These are phyloP conservation scores for Boeremia exigua DNA, from an alignment of 2,329 filamentous ascomycete species.

Conservation along the genomic window DNA sequence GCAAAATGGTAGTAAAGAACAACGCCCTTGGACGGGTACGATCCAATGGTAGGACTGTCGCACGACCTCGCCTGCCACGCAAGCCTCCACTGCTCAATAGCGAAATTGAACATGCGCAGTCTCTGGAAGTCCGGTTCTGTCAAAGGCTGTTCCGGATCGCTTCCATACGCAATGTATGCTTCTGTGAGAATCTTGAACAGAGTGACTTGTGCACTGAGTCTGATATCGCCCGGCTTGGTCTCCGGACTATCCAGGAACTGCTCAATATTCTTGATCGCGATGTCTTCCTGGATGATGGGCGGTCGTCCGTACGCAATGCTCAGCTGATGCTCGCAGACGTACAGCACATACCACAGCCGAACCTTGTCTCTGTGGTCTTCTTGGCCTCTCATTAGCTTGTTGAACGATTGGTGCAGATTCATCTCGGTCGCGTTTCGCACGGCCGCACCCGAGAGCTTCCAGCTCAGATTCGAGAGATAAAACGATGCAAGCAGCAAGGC, in stretches of 20 bases:
- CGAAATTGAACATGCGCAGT: slow-evolving; percentile 50
- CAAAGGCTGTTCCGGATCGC: slow-evolving; percentile 45
- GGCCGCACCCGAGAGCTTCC: slow-evolving; percentile 49
- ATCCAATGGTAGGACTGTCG: slow-evolving; percentile 36
- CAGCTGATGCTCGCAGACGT: slow-evolving; percentile 51
- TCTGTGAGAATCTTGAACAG: slow-evolving; percentile 44
- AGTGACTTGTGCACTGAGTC: slow-evolving; percentile 40
- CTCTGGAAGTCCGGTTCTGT: slow-evolving; percentile 47
- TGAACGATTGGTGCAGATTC: slow-evolving; percentile 49
- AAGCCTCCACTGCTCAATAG: slow-evolving; percentile 53
- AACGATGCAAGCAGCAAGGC: slow-evolving; percentile 50
- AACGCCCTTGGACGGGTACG: slow-evolving; percentile 56
- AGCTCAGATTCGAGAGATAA: slow-evolving; percentile 50
- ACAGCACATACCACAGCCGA: slow-evolving; percentile 50
- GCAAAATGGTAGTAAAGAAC: slow-evolving; percentile 62
- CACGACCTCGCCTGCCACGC: slow-evolving; percentile 45
- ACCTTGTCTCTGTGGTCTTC: slow-evolving; percentile 46
- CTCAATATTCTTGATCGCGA: slow-evolving; percentile 47
- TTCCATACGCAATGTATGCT: slow-evolving; percentile 43
- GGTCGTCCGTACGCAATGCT: slow-evolving; percentile 51
- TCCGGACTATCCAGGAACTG: slow-evolving; percentile 37
- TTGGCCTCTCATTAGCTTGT: slow-evolving; percentile 44
- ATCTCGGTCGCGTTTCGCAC: slow-evolving; percentile 51
- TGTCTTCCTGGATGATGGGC: slow-evolving; percentile 48
- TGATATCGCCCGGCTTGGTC: slow-evolving; percentile 38